Evolutionary conservation across 345 rosid species (phyloP).

Genomic region (Stellera chamaejasme): DNA sequence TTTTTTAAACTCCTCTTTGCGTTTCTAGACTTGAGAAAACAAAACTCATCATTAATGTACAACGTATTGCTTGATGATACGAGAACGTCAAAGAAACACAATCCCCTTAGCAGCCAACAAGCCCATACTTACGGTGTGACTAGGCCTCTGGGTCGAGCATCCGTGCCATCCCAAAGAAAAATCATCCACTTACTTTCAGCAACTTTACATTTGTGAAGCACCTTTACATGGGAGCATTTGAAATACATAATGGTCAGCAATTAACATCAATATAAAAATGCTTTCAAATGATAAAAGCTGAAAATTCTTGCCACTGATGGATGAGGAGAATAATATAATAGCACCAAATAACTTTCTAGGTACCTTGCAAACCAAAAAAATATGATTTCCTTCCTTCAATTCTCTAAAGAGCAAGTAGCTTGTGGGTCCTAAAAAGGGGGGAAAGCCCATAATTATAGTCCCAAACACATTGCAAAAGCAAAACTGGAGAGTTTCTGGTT

Average conservation of each 20-base stretch:
- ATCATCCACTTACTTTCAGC: slow-evolving; percentile 31
- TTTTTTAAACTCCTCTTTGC: too few species aligned
- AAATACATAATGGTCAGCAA: too few species aligned
- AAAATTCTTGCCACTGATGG: not conserved
- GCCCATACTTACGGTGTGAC: slow-evolving; percentile 32
- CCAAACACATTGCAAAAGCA: not conserved
- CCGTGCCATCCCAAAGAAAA: slow-evolving; percentile 74
- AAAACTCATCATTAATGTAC: too few species aligned
- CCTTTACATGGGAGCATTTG: slow-evolving; percentile 15
- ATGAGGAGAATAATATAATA: not conserved
- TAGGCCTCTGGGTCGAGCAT: slow-evolving; percentile 32
- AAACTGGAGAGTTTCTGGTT: not conserved
- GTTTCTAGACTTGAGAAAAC: too few species aligned
- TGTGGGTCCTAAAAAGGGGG: slow-evolving; percentile 19
- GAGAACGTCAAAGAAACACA: too few species aligned
- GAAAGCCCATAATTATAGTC: not conserved
- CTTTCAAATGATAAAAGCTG: not conserved
- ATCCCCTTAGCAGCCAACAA: not conserved
- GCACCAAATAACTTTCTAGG: not conserved
- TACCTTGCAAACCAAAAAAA: slow-evolving; percentile 56
- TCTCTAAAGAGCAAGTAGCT: slow-evolving; percentile 45
- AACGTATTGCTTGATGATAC: too few species aligned
- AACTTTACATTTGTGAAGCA: slow-evolving; percentile 40
- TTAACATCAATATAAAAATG: not conserved
- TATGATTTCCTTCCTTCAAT: slow-evolving; percentile 38